Evolutionary conservation across 2,329 filamentous ascomycete genomes (phyloP), one percentile per base, ranked within the genome.

Genomic region (Colletotrichum coccodes): DNA sequence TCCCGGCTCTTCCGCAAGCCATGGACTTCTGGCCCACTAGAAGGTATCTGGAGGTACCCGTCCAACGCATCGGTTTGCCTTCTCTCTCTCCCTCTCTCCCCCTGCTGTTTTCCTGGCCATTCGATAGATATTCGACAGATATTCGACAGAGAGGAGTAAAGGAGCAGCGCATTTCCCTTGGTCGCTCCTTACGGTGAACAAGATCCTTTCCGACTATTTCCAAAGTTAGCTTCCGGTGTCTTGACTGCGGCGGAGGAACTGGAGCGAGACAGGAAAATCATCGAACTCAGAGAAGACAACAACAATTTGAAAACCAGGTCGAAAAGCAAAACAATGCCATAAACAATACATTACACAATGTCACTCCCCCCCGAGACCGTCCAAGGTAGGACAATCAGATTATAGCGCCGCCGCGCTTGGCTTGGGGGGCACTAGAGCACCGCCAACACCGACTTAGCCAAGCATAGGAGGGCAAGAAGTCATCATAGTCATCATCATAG

Each of bases 1-100:
- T 64, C 65, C n/a, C 65, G 65, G 61, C 65, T 56, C 54, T 40
- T 68, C 65, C 65, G 65, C 40, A 42, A 49, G 44, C 60, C 53
- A 65, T 53, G 36, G 44, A 44, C 21, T 28, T 40, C 36, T 52
- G 11, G 32, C 34, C 26, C 54, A 4, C 8, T 8, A 46, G 42
- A 38, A 18, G 26, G 26, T 44, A 49, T 34, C 23, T 64, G 21
- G 60, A 49, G 42, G 54, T 53, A 54, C 54, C 26, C 56, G 30
- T 23, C n/a, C n/a, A 38, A 28, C n/a, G 21, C 32, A 50, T 34
- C 28, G 38, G 28, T 53, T 34, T 53, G 21, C 30, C 28, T 40
- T 47, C 7, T 28, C 23, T 26, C 30, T 44, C 28, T 21, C 30
- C 34, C 28, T 21, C 23, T 36, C 28, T 32, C 38, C 14, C 28